Evolutionary conservation across 257 asterid genomes (phyloP).

Genomic region (Solanum neorickii): DNA sequence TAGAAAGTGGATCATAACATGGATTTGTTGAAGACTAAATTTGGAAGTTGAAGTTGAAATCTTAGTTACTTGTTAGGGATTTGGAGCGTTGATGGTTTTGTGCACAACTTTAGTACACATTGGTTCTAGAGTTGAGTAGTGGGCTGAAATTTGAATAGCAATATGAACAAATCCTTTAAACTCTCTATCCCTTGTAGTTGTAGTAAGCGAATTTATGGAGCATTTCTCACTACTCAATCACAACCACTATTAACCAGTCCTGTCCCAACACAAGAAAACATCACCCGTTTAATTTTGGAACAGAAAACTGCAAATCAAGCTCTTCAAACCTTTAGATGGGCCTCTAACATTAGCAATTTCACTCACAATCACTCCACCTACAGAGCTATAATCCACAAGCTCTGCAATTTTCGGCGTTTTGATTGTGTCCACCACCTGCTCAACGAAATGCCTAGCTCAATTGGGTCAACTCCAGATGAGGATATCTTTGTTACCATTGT

Average conservation of each 20-base stretch:
- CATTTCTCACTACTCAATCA: slow-evolving; percentile 11
- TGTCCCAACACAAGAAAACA: slow-evolving; percentile 50
- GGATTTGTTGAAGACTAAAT: too few relatives aligned
- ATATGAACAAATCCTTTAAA: neutral
- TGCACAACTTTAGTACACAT: neutral
- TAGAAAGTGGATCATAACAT: too few relatives aligned
- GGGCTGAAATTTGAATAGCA: neutral
- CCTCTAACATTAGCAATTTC: slow-evolving; percentile 52
- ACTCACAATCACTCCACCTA: slow-evolving; percentile 55
- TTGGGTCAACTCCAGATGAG: slow-evolving; percentile 48
- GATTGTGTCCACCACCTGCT: slow-evolving; percentile 41
- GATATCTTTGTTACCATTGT: slow-evolving; percentile 63
- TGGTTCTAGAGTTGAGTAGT: neutral
- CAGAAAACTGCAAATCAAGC: slow-evolving; percentile 63
- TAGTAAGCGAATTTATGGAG: neutral
- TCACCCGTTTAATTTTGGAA: slow-evolving; percentile 54
- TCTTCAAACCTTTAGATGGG: slow-evolving; percentile 88
- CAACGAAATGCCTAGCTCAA: slow-evolving; percentile 75
- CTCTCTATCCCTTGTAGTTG: neutral
- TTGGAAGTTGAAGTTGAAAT: too few relatives aligned
- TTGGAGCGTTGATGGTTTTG: neutral
- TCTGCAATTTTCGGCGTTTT: slow-evolving; percentile 51
- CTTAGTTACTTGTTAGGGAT: neutral
- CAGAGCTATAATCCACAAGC: slow-evolving; percentile 70
- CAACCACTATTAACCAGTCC: slow-evolving; percentile 27